Percentiles rank a stretch among this genome's conserved stretches.
phyloP scores from a whole-genome alignment of 2,329 filamentous ascomycete genomes.

The Fusarium keratoplasticum region DNA sequence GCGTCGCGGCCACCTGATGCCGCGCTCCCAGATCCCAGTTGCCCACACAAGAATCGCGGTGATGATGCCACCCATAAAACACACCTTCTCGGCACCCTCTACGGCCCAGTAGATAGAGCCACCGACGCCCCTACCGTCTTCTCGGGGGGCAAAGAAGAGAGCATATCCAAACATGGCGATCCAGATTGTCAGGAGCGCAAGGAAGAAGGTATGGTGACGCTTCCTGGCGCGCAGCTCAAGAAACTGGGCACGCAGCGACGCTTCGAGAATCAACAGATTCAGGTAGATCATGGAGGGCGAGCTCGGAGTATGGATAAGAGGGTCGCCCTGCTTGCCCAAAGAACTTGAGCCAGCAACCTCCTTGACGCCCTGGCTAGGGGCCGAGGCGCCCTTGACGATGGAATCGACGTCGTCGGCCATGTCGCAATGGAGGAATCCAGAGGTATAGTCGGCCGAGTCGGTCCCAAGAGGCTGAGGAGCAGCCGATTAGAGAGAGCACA shows the following conservation, averaged over 20 bases:
- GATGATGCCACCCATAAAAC: conserved; percentile 89
- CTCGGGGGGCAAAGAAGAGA: conserved; percentile 93
- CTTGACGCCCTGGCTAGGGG: conserved; percentile 67
- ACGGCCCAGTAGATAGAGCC: conserved; percentile 97
- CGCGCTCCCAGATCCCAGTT: conserved; percentile 95
- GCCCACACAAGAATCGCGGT: conserved; percentile 91
- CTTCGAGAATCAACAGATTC: conserved; percentile 96
- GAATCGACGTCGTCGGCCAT: conserved; percentile 83
- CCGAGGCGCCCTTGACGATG: conserved; percentile 89
- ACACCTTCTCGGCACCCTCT: conserved; percentile 89
- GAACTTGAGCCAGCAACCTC: conserved; percentile 54
- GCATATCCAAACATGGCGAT: conserved; percentile 87
- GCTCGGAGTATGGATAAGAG: conserved; percentile 84
- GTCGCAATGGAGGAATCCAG: conserved; percentile 2
- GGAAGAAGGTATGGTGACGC: conserved; percentile 92
- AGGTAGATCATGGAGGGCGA: conserved; percentile 97
- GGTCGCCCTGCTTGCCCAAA: conserved; percentile 69
- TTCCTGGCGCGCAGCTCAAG: conserved; percentile 88
- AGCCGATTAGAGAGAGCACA: conserved; percentile 37
- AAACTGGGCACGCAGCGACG: conserved; percentile 91
- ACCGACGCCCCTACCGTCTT: conserved; percentile 91
- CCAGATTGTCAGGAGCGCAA: conserved; percentile 84
- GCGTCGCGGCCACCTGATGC: conserved; percentile 90
- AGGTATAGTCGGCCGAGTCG: background rate
- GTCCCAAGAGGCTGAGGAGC: conserved; percentile 36